Base-by-base conservation (phyloP, 106 monocot species). In the Dioscorea alata region DNA sequence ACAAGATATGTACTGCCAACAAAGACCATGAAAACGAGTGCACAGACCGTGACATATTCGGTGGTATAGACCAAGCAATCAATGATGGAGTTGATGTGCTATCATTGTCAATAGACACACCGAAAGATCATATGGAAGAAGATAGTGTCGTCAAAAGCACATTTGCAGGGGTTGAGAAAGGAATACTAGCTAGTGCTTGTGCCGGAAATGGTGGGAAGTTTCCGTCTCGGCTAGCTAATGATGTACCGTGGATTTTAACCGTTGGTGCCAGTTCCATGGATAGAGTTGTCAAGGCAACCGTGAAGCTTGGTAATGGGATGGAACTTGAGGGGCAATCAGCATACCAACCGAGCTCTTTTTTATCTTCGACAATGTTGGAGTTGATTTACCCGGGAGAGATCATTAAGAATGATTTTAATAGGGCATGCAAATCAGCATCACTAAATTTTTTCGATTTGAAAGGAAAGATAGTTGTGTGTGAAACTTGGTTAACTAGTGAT, bases 201-300 rank as follows among this genome's bases (percentile, higher is more conserved):
- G 61, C 61, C 12, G 28, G 24, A 16, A 62, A 62, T 31, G 32
- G 14, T 4, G 61, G 61, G 61, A 24, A 24, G 12, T 1, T 2
- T 15, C 1, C 16, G 2, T 31, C 4, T 31, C 14, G 13, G 16
- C 12, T 76, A 14, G 8, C 42, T 14, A 76, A 69, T 24, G 57
- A 54, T 12, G 63, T 35, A 10, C 69, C 76, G 13, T 76, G 76
- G 76, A 13, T 57, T 4, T 33, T 69, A 12, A 76, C 76, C 0
- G 76, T 76, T 0, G 69, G 54, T 1, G 63, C 76, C 18, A 70
- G 76, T 64, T 63, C 76, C 14, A 64, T 57, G 18, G 76, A 76
- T 33, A 19, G 69, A 64, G 48, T 13, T 3, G 22, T 70, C 8
- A 42, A 42, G 57, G 33, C 64, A 15, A 70, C 63, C 0, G 76